A percentile compares a stretch with the other conserved stretches of the same genome.
These are phyloP conservation scores for Amaranthus cruentus DNA, from an alignment of 148 eudicot species.

Conservation along the genomic window DNA sequence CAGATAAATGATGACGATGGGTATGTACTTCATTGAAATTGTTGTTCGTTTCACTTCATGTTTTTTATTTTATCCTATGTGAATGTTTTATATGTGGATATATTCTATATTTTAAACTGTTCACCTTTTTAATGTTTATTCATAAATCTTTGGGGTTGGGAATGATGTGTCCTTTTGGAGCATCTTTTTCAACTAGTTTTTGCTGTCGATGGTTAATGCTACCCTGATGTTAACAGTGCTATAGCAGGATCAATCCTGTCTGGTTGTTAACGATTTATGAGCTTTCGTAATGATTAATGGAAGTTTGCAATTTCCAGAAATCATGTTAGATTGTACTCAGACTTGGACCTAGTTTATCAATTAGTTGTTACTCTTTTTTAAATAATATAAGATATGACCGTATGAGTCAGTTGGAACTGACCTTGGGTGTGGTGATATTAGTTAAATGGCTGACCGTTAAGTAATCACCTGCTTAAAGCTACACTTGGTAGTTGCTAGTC, in stretches of 20 bases:
- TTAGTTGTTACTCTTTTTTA: background rate
- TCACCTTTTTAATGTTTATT: no score
- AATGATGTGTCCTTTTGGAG: background rate
- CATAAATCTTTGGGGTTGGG: background rate
- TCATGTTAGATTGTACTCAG: background rate
- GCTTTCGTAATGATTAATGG: background rate
- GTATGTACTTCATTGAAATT: conserved; percentile 32
- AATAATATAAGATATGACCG: no score
- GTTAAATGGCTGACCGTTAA: background rate
- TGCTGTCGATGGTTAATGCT: background rate
- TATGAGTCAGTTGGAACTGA: background rate
- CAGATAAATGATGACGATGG: conserved; percentile 95
- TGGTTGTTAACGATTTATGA: background rate
- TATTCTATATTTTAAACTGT: no score
- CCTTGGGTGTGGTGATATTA: background rate
- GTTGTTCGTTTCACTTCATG: background rate
- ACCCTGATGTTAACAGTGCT: background rate
- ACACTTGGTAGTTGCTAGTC: background rate
- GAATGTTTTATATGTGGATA: no score
- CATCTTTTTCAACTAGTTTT: background rate
- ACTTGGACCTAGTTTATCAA: background rate
- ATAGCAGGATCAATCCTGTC: background rate
- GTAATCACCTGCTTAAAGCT: background rate
- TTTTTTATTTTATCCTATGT: background rate
- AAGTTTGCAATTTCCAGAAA: background rate